Evolutionary conservation across 768 basidiomycete species (phyloP), one percentile per base, ranked within the genome.

Genomic region (Mycena maculata): DNA sequence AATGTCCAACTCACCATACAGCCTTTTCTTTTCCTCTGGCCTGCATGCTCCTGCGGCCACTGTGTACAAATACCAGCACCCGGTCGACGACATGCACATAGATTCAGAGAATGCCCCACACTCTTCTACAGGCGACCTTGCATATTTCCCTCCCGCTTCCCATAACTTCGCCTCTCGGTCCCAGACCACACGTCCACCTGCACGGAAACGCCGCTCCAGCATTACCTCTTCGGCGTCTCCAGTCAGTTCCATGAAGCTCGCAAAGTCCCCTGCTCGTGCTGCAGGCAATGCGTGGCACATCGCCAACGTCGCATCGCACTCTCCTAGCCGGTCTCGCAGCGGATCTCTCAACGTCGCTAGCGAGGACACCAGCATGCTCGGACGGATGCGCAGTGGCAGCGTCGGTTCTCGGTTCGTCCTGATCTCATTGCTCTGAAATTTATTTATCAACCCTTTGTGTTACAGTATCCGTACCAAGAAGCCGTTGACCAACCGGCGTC

Each of bases 201-300:
- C 82, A 45, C 85, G 85, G 56, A 80, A 80, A 42, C 80, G 85
- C 31, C 82, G 85, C 41, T 84, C 83, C 30, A 86, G 85, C 33
- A 75, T 86, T 42, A 86, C 82, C 39, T 47, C 82, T 20, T 75
- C 76, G 4, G 71, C 74, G 30, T 80, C 75, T 28, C 83, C 84
- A 4, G 77, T 86, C 67, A 73, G 80, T 30, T 18, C 57, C 30
- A 44, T 71, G 38, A 69, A 77, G 44, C 80, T 85, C 68, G 58
- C 65, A 1, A 85, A 83, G 72, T 80, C 81, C 3, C 83, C 84
- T 3, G 67, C 76, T 25, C 80, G 83, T 44, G 80, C 75, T 2
- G 83, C 80, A 9, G 76, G 79, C 38, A 74, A 73, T 31, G 82
- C 84, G 10, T 70, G 76, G 54, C 65, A 71, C 54, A 73, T 78